These are phyloP conservation scores for Talaromyces pinophilus DNA, from an alignment of 2,329 filamentous ascomycete species.

Conservation along the genomic window DNA sequence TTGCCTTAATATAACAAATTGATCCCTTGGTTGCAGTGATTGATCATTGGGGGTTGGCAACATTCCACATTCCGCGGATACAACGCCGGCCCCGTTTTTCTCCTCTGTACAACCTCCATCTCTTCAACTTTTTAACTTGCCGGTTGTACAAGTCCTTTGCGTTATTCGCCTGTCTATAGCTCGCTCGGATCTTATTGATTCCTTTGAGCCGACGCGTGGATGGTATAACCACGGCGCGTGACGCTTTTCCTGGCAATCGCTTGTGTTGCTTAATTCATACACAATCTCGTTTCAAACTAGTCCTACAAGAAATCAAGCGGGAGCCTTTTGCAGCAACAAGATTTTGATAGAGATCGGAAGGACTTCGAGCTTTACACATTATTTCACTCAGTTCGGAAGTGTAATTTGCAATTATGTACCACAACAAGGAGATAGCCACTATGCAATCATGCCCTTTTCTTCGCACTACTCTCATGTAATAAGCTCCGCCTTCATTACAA, in stretches of 20 bases:
- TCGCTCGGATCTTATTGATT: neutral
- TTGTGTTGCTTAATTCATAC: neutral
- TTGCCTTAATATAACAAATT: neutral
- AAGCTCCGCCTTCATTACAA: neutral
- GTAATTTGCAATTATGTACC: neutral
- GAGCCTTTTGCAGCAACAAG: neutral
- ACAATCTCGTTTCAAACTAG: neutral
- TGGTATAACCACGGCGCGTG: neutral
- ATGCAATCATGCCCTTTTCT: neutral
- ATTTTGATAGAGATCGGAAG: neutral
- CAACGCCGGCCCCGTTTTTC: neutral
- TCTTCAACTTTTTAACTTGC: neutral
- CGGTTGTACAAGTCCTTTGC: neutral
- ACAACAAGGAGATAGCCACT: neutral
- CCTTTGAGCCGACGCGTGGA: neutral
- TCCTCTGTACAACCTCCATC: neutral
- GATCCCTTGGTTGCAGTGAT: neutral
- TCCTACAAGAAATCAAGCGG: neutral
- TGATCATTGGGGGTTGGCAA: neutral
- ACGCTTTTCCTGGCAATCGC: neutral
- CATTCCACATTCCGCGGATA: slow-evolving; percentile 14
- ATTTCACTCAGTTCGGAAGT: neutral
- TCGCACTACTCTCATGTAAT: neutral
- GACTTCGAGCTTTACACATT: neutral
- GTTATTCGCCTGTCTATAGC: neutral